These are phyloP conservation scores for Candida piceae DNA, from an alignment of 805 yeast species.

Conservation along the genomic window DNA sequence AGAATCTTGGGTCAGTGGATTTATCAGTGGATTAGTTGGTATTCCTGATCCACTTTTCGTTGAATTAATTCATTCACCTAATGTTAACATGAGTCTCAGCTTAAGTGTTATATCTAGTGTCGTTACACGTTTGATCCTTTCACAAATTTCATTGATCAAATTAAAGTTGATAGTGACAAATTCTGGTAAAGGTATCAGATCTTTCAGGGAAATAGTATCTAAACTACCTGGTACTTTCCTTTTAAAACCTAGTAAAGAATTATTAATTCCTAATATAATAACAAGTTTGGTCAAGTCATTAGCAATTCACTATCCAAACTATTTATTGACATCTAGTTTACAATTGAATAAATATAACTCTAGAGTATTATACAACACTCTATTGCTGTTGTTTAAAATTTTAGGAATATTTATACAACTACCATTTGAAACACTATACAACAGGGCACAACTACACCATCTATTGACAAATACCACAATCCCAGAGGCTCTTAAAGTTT, in stretches of 20 bases:
- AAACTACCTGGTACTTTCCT: constrained; percentile 38
- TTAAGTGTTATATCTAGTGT: constrained; percentile 69
- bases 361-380: constrained; percentile 54
- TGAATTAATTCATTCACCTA: constrained; percentile 75
- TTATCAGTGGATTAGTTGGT: constrained; percentile 71
- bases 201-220: constrained; percentile 65
- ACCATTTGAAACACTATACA: constrained; percentile 81
- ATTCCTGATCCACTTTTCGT: constrained; percentile 88
- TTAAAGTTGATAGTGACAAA: constrained; percentile 67
- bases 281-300: constrained; percentile 26
- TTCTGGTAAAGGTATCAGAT: constrained; percentile 42
- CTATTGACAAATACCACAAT: constrained; percentile 35
- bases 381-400: constrained; percentile 56
- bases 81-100: constrained; percentile 61
- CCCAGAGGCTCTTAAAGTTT: constrained; percentile 42
- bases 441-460: constrained; percentile 77
- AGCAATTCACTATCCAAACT: constrained; percentile 35
- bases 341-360: constrained; percentile 65
- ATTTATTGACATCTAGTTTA: constrained; percentile 54
- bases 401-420: constrained; percentile 68
- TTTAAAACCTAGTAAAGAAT: constrained; percentile 48
- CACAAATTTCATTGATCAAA: constrained; percentile 79
- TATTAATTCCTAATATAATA: constrained; percentile 59
- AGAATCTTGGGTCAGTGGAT: constrained; percentile 90
- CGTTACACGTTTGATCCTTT: constrained; percentile 62